Evolutionary conservation across 2,329 filamentous ascomycete species (phyloP), one percentile per base, ranked within the genome.

Genomic region (Monosporascus sp.): DNA sequence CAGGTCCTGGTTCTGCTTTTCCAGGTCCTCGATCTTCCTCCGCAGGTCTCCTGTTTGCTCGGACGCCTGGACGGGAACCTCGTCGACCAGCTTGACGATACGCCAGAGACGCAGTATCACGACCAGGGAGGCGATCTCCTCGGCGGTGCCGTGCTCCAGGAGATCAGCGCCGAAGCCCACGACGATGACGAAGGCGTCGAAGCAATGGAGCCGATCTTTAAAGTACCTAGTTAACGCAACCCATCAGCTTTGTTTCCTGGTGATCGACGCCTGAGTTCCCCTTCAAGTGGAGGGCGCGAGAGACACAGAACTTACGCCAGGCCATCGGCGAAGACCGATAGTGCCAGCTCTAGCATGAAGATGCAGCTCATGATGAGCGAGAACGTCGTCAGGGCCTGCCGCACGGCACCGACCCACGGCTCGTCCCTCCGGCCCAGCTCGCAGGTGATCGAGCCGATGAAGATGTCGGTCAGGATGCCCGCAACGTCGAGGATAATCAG

Each of bases 41-140:
- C 81, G 73, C 39, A 87, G 68, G 9, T 75, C 74, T 56, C 84
- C 83, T 71, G 83, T 79, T 63, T 82, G 74, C 67, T 88, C 84
- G 37, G 80, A 71, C 1, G 83, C 83, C 8, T 82, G 83, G 6
- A 84, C 75, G 31, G 79, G 80, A 55, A 88, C 74, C 67, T 89
- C 85, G 62, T 89, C 83, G 6, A 86, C 80, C 49, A 88, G 85
- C 71, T 88, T 87, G 65, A 87, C 81, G 45, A 89, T 77, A 17
- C 86, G 77, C 81, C 84, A 88, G 3, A 89, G 72, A 50, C 85
- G 81, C 45, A 89, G 70, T 4, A 87, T 74, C 27, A 89, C 76
- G 48, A 89, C 77, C n/a, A 89, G 72, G 0, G 82, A 86, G 1
- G 79, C 83, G 47, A 86, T 81, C 62, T 87, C 81, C 66, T 85